Base-by-base conservation (phyloP, 1,284 basidiomycete species). In the Puccinia triticina region DNA sequence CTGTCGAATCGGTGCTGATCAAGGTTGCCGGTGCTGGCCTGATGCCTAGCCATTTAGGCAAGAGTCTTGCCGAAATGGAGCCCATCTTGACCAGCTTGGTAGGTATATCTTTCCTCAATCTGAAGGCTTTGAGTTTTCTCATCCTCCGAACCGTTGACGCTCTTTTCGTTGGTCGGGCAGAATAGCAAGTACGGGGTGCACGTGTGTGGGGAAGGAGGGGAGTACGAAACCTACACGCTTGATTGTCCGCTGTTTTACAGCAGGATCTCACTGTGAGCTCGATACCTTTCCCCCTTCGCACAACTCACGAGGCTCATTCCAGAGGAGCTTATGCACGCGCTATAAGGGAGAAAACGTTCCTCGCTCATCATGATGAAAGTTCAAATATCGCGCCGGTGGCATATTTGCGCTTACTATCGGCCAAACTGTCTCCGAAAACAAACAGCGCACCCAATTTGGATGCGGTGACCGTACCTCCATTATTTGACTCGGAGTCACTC, bases 1-100 rank as follows among this genome's bases (percentile, higher is more conserved):
- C 93, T 2, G 89, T 98, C 87, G 90, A 93, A 72, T 92, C 94
- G 0, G 89, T 98, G 71, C 87, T 99, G 8, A 96, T 99, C 88
- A 99, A 99, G 87, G 93, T 98, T 1, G 97, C 97, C 11, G 97
- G 97, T 0, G 94, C 96, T 11, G 97, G 97, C 1, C 89, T 98
- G 53, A 91, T 90, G 0, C 89, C 91, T 55, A 71, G 84, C 2
- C 92, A 98, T 86, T 90, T 99, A 0, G 94, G 94, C 16, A 92
- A 91, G 87, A 90, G 91, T 0, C 88, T 99, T 50, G 89, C 87
- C 0, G 89, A 93, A 84, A 94, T 98, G 91, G 90, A 92, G 84
- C 89, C 90, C 0, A 93, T 91, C 12, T 88, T 99, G 16, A 85
- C 89, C 7, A 92, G 90, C 83, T 89, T 99, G 84, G 94, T 94